Evolutionary conservation across 306 rosid genomes (phyloP), one percentile per base, ranked within the genome.

Genomic region (Fagus sylvatica): DNA sequence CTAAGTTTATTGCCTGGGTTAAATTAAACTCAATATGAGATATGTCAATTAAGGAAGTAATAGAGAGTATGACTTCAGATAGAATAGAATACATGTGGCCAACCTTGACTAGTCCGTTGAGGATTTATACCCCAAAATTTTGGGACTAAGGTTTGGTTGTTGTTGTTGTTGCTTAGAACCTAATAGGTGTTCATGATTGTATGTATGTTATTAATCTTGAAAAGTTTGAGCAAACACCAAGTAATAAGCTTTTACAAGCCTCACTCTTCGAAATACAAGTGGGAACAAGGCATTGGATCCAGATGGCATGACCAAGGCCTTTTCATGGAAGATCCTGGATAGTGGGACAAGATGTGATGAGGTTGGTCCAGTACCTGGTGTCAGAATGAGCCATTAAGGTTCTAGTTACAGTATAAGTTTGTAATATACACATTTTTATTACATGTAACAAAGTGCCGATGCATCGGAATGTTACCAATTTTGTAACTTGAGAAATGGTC

Each of bases 181-280:
- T 33, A 36, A 71, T 33, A 2, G 8, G 69, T 12, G 62, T 8
- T 36, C 66, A 70, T 28, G 55, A 55, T 39, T 65, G 66, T 51
- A 75, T 72, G 46, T 53, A 64, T 54, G 80, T 41, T 64, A 75
- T 40, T 51, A 59, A 43, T 28, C 70, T 64, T 61, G 71, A 55
- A 33, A 33, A 71, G 61, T 56, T 62, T 61, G 49, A 59, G 69
- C 9, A 3, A 43, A 39, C 19, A 65, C 3, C 37, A 62, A 74
- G 72, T 4, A 46, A 33, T 51, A 55, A 51, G 55, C 77, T 34
- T 65, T 62, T 46, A 71, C 56, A 16, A 56, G 65, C 59, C 64
- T 34, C 36, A n/a, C 33, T 76, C 69, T 37, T 7, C 4, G 53
- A 41, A 41, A 53, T 17, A 53, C 41, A 17, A 57, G 46, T 36